Conservation (phyloP, 164 flowering plant genomes). For the Magnolia kwangsiensis region DNA sequence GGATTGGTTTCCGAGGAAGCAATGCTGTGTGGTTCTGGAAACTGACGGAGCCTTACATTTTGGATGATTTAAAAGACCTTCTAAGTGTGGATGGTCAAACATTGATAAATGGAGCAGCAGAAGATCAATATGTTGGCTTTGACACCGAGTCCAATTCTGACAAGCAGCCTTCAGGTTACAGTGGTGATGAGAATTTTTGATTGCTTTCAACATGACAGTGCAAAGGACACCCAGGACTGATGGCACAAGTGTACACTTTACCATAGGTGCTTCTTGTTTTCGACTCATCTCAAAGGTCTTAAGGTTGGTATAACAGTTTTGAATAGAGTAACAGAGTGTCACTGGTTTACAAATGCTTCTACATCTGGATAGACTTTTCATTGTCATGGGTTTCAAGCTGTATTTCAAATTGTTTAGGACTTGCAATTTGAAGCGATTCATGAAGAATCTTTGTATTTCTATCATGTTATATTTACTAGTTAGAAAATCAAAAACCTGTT, state of each 20-base stretch:
- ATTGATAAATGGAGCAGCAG: conserved; percentile 10
- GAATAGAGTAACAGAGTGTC: neutral
- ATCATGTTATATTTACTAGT: too few relatives aligned
- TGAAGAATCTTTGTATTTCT: too few relatives aligned
- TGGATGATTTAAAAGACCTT: conserved; percentile 48
- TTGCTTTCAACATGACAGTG: conserved; percentile 6
- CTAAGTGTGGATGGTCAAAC: conserved; percentile 25
- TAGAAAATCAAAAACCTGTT: neutral
- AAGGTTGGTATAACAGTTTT: neutral
- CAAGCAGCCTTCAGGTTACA: conserved; percentile 21
- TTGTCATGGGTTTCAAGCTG: neutral
- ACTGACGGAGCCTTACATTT: conserved; percentile 63
- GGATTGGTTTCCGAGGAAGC: conserved; percentile 80
- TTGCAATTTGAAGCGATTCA: too few relatives aligned
- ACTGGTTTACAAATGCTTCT: neutral
- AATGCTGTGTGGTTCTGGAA: conserved; percentile 70
- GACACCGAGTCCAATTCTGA: conserved; percentile 45
- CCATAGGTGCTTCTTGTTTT: neutral
- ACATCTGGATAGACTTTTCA: neutral
- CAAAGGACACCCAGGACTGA: neutral
- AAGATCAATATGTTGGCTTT: conserved; percentile 28
- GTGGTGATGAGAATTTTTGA: conserved; percentile 12
- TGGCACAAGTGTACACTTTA: neutral
- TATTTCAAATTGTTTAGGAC: neutral
- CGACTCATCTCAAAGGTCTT: neutral